phyloP scores from a whole-genome alignment of 2,329 filamentous ascomycete genomes.

The Colletotrichum kahawae region DNA sequence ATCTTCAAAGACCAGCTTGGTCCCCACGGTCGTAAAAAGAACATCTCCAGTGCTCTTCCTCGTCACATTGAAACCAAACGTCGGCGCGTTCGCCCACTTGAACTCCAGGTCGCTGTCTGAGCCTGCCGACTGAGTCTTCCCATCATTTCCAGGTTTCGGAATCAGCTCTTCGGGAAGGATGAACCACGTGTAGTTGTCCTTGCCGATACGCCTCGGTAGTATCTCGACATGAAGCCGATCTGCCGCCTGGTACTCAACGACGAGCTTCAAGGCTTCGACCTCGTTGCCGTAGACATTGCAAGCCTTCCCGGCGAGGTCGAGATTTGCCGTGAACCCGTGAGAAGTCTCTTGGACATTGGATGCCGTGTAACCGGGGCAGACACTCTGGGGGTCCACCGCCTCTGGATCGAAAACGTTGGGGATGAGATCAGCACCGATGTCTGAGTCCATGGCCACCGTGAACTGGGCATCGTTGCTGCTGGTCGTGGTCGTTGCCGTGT shows the following conservation, averaged over 20 bases:
- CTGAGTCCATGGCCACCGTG: neutral
- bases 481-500: neutral
- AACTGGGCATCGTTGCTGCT: neutral
- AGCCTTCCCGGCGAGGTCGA: conserved; percentile 70
- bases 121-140: conserved; percentile 29
- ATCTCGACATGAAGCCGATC: conserved; percentile 76
- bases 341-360: conserved; percentile 59
- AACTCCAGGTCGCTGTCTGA: conserved; percentile 56
- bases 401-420: conserved; percentile 14
- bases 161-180: conserved; percentile 68
- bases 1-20: conserved; percentile 73
- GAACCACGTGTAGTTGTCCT: conserved; percentile 70
- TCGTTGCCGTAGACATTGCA: conserved; percentile 85
- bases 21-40: conserved; percentile 70
- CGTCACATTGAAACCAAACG: conserved; percentile 71
- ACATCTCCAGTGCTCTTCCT: conserved; percentile 66
- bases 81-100: conserved; percentile 57
- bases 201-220: conserved; percentile 64
- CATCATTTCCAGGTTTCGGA: conserved; percentile 49
- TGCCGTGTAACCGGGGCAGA: conserved; percentile 74
- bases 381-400: conserved; percentile 22
- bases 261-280: conserved; percentile 67
- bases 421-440: conserved; percentile 7
- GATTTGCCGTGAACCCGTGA: conserved; percentile 69
- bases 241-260: conserved; percentile 69